phyloP scores from a whole-genome alignment of 73 alveolate genomes.

The Tetrahymena elliotti region DNA sequence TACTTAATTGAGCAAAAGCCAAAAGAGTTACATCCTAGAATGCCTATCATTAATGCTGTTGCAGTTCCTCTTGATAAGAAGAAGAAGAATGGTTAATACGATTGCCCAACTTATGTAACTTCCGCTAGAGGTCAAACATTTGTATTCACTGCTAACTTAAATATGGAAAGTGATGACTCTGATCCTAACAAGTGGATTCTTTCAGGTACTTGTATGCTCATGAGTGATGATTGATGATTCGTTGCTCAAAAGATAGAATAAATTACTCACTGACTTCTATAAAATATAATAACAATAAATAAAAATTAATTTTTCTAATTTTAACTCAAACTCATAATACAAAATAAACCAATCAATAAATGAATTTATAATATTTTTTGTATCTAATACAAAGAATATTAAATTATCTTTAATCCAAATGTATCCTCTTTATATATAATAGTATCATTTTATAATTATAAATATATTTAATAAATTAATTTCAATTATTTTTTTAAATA shows the following conservation, averaged over 20 bases:
- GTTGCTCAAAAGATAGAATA: neutral
- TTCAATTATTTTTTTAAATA: too few species aligned
- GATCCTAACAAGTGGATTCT: conserved; percentile 94
- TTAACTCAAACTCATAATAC: neutral
- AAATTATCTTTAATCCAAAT: neutral
- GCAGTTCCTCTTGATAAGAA: conserved; percentile 89
- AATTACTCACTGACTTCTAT: neutral
- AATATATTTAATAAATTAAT: too few species aligned
- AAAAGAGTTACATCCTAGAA: conserved; percentile 94
- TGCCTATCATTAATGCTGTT: conserved; percentile 93
- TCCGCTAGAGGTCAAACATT: conserved; percentile 98
- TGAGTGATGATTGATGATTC: conserved; percentile 82
- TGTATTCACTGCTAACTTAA: conserved; percentile 90
- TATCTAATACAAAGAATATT: neutral
- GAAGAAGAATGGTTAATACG: conserved; percentile 80
- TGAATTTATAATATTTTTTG: too few species aligned
- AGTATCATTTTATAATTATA: neutral
- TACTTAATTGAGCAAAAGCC: conserved; percentile 87
- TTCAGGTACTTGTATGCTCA: conserved; percentile 93
- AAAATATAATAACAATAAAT: too few species aligned
- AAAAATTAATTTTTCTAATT: neutral
- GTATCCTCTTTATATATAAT: neutral
- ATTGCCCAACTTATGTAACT: conserved; percentile 97
- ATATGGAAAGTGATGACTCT: conserved; percentile 98
- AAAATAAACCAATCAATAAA: neutral